Base-by-base conservation (phyloP, 2,329 filamentous ascomycete genomes). In the Chaetothyriales sp. region DNA sequence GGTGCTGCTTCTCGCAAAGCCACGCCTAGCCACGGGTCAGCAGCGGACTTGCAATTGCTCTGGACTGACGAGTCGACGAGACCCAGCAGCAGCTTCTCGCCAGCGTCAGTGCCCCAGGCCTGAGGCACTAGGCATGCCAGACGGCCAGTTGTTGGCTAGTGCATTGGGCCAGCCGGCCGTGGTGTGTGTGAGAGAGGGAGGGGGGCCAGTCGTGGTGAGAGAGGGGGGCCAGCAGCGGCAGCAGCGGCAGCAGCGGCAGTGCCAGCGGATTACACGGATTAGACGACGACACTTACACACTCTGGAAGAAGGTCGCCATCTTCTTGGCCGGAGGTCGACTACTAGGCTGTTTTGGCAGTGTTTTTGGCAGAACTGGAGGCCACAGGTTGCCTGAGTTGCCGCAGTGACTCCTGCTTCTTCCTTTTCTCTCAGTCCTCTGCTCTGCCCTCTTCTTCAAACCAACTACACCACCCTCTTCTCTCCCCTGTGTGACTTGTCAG, bases 221-320 rank as follows among this genome's bases (percentile, higher is more conserved):
- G 44, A 45, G 19, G 43, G 49, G 37, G 40, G 51, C 50, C 53
- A 48, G 18, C 43, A 50, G 54, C 29, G 18, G 49, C 53, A 28
- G 5, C 15, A 46, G 19, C n/a, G 44, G 47, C 43, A 45, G 47
- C 43, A 44, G 51, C 37, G 46, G 25, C 37, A 44, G 49, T 18
- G 19, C 18, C 51, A 49, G 48, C 47, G 47, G 18, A 18, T n/a
- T n/a, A n/a, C n/a, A n/a, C 28, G 49, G 18, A 15, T 40, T 47
- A 47, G 49, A 51, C 49, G 54, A 52, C 7, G 13, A 9, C 18
- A 60, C 59, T 53, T 71, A 74, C 72, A 73, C 71, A 58, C 70
- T 73, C 62, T 73, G 71, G 50, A 74, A 72, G 60, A 73, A 73
- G 47, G 67, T 71, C 48, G 70, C 67, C 72, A 74, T 74, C 50